Base-by-base conservation (phyloP, 306 rosid species). In the Cucurbita ficifolia region DNA sequence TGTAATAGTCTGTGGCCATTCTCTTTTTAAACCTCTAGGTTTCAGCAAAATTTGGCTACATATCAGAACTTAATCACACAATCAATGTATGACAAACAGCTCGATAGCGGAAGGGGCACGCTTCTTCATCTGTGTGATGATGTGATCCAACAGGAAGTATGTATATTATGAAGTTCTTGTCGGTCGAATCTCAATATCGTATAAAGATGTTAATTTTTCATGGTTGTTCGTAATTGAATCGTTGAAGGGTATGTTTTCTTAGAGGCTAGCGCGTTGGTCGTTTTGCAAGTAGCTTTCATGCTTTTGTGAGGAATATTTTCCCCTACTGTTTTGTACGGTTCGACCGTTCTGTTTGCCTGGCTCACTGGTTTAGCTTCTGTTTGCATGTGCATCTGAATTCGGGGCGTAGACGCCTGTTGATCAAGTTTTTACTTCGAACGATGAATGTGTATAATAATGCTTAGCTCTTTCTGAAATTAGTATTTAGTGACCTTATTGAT, bases 51-150 rank as follows among this genome's bases (percentile, higher is more conserved):
- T 77, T 45, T 94, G 83, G 90, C 97, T 80, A 78, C 80, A 36
- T 91, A 94, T 81, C 96, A 91, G 86, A 94, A 88, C 86, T 91
- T 94, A 83, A 91, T 94, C 74, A 94, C 96, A 9, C 97, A 89
- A 80, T 94, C 99, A 24, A 94, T 91, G 96, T 94, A 94, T 59
- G 96, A 94, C 78, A 94, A 88, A 81, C 99, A 94, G 77, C 88
- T 94, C 59, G 99, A 94, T 75, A 94, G 99, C 62, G 99, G 97
- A 77, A 88, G 81, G 88, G 99, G 99, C 51, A 94, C 99, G 19
- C 97, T 91, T 85, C 97, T 94, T 76, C 99, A 94, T 88, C 75
- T 94, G 86, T 94, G 99, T 55, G 99, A 94, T 40, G 99, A 94
- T 77, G 97, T 94, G 83, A 89, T 94, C 84, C 99, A 94, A 81